A percentile compares a stretch with the other conserved stretches of the same genome.
Evolutionary conservation across 2,329 filamentous ascomycete genomes (phyloP).

Genomic region (Calonectria pauciramosa): DNA sequence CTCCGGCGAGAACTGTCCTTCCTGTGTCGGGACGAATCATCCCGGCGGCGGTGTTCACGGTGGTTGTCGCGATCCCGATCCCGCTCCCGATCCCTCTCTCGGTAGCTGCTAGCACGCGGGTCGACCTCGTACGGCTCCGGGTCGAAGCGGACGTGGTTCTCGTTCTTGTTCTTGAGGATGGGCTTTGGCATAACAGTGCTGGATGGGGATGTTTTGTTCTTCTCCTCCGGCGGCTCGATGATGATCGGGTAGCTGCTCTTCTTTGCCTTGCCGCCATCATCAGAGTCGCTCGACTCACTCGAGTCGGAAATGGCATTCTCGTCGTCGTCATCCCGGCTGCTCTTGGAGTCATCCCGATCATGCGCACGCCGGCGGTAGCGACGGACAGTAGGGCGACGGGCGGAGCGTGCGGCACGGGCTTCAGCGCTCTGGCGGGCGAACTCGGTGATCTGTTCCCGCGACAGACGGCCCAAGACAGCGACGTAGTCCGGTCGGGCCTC

Average conservation of each 20-base stretch:
- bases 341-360: conserved; percentile 50
- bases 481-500: conserved; percentile 73
- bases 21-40: conserved; percentile 33
- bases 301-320: conserved; percentile 48
- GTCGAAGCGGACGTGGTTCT: conserved; percentile 69
- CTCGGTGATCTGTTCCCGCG: conserved; percentile 64
- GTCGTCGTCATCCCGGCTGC: conserved; percentile 50
- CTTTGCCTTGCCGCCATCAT: conserved; percentile 49
- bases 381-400: conserved; percentile 23
- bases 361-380: conserved; percentile 27
- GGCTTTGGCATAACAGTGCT: conserved; percentile 63
- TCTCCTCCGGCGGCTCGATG: conserved; percentile 51
- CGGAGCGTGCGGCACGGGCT: conserved; percentile 57
- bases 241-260: conserved; percentile 53
- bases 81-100: conserved; percentile 49
- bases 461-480: conserved; percentile 70
- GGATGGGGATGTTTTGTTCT: conserved; percentile 51
- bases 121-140: conserved; percentile 62
- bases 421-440: conserved; percentile 65
- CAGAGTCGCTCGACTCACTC: conserved; percentile 48
- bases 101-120: conserved; percentile 41
- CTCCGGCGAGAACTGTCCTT: conserved; percentile 40
- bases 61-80: conserved; percentile 30
- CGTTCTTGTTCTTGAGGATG: conserved; percentile 73
- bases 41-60: conserved; percentile 20